Base-by-base conservation (phyloP, 805 yeast species). In the Kodamaea hsintzibuensis region DNA sequence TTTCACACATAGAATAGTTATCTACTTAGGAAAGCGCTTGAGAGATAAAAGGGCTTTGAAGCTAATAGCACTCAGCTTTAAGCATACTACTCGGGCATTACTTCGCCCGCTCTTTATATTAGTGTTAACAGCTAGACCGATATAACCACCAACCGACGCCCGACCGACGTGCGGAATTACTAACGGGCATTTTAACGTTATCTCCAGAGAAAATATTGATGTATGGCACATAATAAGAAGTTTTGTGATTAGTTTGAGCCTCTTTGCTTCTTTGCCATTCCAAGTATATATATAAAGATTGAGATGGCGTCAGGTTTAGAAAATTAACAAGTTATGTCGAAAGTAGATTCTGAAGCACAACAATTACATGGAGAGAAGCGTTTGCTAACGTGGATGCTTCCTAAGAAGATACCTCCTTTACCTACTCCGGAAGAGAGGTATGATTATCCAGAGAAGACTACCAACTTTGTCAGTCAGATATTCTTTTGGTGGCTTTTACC, bases 401-500 rank as follows among this genome's bases (percentile, higher is more conserved):
- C 69, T 35, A 74, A 73, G 50, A 61, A 65, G 25, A 79, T 82
- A 1, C 88, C 88, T 0, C 59, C 68, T 1, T 62, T 84, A 0
- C 87, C 88, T 0, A 56, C 71, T 1, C 79, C 77, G 14, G 80
- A 79, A 1, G 85, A 83, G 56, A 66, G 89, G 52, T 62, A 54
- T 13, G 63, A 60, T 5, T 83, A 72, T 62, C 88, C 88, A 0
- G 71, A 66, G 51, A 55, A 60, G 30, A 58, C 63, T 12, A 72
- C 78, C 16, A 78, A 78, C 51, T 42, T 67, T 27, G 5, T 83
- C 9, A 75, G 77, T 13, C 70, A 70, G 58, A 47, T 76, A 0
- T 80, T 84, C 60, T 83, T 87, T 65, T 78, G 85, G 82, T 89
- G 93, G 92, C 68, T 88, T 47, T 61, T 70, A 19, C 91, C 91